Conservation (phyloP, 2,329 filamentous ascomycete species). For the Aspergillus transmontanensis region DNA sequence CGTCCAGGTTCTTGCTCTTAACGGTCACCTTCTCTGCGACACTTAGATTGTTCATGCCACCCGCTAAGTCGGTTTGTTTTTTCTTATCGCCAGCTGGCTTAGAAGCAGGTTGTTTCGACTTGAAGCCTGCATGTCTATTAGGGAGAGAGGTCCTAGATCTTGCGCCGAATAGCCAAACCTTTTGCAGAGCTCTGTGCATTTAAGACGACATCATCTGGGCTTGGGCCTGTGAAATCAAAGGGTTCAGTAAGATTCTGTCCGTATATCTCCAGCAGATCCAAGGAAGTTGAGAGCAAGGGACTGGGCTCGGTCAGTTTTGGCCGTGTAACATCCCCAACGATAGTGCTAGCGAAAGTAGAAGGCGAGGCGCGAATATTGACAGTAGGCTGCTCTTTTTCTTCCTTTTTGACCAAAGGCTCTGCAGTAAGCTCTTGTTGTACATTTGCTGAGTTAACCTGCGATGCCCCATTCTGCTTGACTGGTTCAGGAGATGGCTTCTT, state of each 20-base stretch:
- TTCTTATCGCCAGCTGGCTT: slow-evolving; percentile 47
- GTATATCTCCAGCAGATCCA: slow-evolving; percentile 42
- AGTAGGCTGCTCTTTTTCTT: slow-evolving; percentile 18
- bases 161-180: slow-evolving; percentile 65
- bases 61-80: slow-evolving; percentile 46
- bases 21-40: slow-evolving; percentile 56
- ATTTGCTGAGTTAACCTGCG: slow-evolving; percentile 6
- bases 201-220: slow-evolving; percentile 86
- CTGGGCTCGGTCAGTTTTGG: slow-evolving; percentile 34
- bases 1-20: slow-evolving; percentile 79
- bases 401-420: slow-evolving; percentile 4
- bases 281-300: slow-evolving; percentile 33
- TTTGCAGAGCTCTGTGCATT: slow-evolving; percentile 75
- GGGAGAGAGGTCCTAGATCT: slow-evolving; percentile 33
- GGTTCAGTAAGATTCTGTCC: slow-evolving; percentile 45
- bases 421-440: slow-evolving; percentile 5
- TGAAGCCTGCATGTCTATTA: slow-evolving; percentile 49
- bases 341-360: slow-evolving; percentile 54
- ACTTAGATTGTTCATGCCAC: slow-evolving; percentile 51
- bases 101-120: slow-evolving; percentile 44
- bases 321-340: slow-evolving; percentile 36
- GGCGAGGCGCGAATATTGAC: slow-evolving; percentile 47
- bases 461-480: slow-evolving; percentile 9
- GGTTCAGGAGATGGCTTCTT: slow-evolving; percentile 25
- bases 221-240: slow-evolving; percentile 76